Evolutionary conservation across 306 rosid genomes (phyloP).

Genomic region (Prunus mira): DNA sequence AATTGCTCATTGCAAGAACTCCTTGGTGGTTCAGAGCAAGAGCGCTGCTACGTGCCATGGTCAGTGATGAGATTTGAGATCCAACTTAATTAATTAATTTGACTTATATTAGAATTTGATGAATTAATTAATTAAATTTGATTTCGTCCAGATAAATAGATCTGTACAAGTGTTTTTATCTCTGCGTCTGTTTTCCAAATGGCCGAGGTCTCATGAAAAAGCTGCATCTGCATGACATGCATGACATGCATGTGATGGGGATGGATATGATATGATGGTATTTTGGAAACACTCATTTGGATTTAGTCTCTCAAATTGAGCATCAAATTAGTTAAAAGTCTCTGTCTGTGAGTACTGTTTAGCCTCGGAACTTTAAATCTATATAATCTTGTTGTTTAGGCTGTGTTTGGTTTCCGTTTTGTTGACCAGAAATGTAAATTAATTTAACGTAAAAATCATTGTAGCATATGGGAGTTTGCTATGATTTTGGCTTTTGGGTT

Average conservation of each 20-base stretch:
- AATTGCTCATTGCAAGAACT: constrained; percentile 93
- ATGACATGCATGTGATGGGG: not conserved
- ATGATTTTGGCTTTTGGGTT: constrained; percentile 20
- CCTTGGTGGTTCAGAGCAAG: constrained; percentile 51
- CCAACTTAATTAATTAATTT: not conserved
- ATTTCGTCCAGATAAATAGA: not conserved
- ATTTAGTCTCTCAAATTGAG: constrained; percentile 22
- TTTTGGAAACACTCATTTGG: constrained; percentile 18
- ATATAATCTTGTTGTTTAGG: constrained; percentile 14
- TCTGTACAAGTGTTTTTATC: not conserved
- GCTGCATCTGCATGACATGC: constrained; percentile 6
- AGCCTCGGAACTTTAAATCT: constrained; percentile 28
- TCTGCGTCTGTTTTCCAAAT: constrained; percentile 4
- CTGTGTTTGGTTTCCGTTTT: not conserved
- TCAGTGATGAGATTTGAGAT: constrained; percentile 45
- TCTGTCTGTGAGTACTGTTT: constrained; percentile 13
- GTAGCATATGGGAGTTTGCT: not conserved
- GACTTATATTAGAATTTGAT: not conserved
- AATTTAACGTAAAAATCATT: constrained; percentile 29
- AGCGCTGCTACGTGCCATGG: constrained; percentile 11
- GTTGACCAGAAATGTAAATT: constrained; percentile 10
- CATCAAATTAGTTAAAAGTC: constrained; percentile 19
- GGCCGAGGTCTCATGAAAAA: not conserved
- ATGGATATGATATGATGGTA: not conserved
- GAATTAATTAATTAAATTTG: not conserved